Evolutionary conservation across 345 rosid genomes (phyloP).

Genomic region (Eucalyptus dawsonii): DNA sequence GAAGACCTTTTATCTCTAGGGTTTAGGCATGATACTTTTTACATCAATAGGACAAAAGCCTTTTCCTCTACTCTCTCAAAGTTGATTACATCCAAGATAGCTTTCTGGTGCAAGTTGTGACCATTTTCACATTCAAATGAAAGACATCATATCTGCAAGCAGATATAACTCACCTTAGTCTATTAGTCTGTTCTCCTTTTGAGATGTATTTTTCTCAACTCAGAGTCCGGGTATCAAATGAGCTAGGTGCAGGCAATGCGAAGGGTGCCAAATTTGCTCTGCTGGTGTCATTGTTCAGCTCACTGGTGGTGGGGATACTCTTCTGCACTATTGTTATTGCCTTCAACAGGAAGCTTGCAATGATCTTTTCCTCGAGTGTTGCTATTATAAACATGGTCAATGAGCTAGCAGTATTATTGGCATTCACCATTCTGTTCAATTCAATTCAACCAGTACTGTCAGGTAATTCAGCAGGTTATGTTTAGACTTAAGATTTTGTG

Average conservation of each 20-base stretch:
- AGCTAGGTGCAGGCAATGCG: conserved; percentile 42
- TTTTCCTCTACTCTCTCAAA: neutral
- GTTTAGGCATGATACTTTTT: neutral
- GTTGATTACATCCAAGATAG: neutral
- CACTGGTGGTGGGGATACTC: conserved; percentile 19
- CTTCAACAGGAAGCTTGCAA: conserved; percentile 22
- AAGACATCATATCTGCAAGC: neutral
- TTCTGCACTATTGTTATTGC: conserved; percentile 23
- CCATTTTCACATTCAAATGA: neutral
- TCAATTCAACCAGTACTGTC: conserved; percentile 48
- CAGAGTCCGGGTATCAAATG: conserved; percentile 47
- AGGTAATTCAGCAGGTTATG: conserved; percentile 6
- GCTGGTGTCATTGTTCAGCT: conserved; percentile 18
- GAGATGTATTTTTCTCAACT: neutral
- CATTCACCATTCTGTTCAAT: conserved; percentile 38
- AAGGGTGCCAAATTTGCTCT: conserved; percentile 45
- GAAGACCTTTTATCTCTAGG: neutral
- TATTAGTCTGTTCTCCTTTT: neutral
- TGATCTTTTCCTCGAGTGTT: conserved; percentile 32
- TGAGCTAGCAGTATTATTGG: conserved; percentile 21
- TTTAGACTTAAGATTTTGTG: neutral
- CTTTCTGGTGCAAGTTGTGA: neutral
- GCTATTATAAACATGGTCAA: conserved; percentile 24
- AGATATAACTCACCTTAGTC: neutral
- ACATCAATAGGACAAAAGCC: neutral